These are phyloP conservation scores for Penicillium frequentans DNA, from an alignment of 2,329 filamentous ascomycete species.

Conservation along the genomic window DNA sequence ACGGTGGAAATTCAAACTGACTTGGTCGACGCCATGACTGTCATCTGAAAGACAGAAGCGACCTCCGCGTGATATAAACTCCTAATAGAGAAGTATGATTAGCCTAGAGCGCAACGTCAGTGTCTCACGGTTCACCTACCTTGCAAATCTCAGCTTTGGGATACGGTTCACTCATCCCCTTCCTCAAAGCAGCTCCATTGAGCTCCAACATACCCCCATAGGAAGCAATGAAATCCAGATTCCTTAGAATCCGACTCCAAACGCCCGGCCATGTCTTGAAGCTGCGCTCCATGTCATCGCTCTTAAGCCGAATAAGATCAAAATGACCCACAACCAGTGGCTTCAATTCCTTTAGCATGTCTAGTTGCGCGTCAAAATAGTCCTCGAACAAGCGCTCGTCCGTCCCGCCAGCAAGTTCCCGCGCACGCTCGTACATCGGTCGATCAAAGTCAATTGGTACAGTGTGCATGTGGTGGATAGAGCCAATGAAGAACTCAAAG, in stretches of 20 bases:
- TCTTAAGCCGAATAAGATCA: conserved; percentile 82
- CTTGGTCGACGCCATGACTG: conserved; percentile 83
- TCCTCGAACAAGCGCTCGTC: conserved; percentile 75
- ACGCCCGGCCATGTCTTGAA: conserved; percentile 61
- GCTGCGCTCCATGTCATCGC: conserved; percentile 64
- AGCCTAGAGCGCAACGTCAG: not conserved
- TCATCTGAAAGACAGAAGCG: conserved; percentile 92
- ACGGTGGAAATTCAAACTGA: conserved; percentile 78
- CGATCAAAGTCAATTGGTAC: conserved; percentile 87
- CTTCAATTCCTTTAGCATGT: conserved; percentile 71
- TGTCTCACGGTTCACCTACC: conserved; percentile 48
- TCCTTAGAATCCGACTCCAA: conserved; percentile 73
- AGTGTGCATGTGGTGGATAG: conserved; percentile 83
- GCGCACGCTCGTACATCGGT: conserved; percentile 65
- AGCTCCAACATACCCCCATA: conserved; percentile 87
- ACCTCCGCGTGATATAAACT: conserved; percentile 71
- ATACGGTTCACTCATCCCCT: conserved; percentile 89
- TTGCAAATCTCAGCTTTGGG: conserved; percentile 75
- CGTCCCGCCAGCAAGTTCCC: conserved; percentile 55
- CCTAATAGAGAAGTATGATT: conserved; percentile 43
- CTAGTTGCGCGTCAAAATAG: conserved; percentile 85
- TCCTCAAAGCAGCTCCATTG: conserved; percentile 83
- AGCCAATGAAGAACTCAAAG: conserved; percentile 90
- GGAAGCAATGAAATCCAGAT: conserved; percentile 66
- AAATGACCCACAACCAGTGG: conserved; percentile 90